Evolutionary conservation across 1,139 yeast species (phyloP).

Genomic region (Debaryomycetaceae sp.): DNA sequence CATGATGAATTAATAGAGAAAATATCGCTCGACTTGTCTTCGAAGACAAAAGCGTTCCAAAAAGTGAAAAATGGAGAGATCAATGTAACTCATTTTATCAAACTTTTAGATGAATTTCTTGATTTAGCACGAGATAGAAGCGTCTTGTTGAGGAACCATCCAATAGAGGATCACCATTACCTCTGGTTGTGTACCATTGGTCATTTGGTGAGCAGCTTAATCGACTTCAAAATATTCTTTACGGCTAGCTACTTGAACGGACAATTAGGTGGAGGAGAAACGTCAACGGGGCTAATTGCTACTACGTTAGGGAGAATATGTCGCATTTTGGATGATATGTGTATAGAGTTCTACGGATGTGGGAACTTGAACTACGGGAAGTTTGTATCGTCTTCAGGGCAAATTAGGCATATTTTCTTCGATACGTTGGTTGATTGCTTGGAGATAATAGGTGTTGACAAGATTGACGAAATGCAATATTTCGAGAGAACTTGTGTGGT

Average conservation of each 20-base stretch:
- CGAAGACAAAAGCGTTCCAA: not conserved
- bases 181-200: slow-evolving; percentile 21
- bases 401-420: not conserved
- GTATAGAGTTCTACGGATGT: slow-evolving; percentile 4
- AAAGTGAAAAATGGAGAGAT: not conserved
- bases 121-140: slow-evolving; percentile 17
- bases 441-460: slow-evolving; percentile 16
- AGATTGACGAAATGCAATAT: slow-evolving; percentile 10
- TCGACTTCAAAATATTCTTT: slow-evolving; percentile 10
- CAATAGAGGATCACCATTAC: slow-evolving; percentile 12
- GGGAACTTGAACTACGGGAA: slow-evolving; percentile 1
- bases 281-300: slow-evolving; percentile 5
- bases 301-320: slow-evolving; percentile 11
- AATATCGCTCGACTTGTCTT: slow-evolving; percentile 1
- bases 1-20: slow-evolving; percentile 2
- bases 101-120: slow-evolving; percentile 16
- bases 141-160: slow-evolving; percentile 12
- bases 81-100: slow-evolving; percentile 1
- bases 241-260: slow-evolving; percentile 8
- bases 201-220: slow-evolving; percentile 9
- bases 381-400: not conserved
- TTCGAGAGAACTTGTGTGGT: slow-evolving; percentile 5
- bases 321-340: slow-evolving; percentile 10
- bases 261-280: not conserved
- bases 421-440: slow-evolving; percentile 11